These are phyloP conservation scores for Suhomyces yuchorum DNA, from an alignment of 1,139 yeast genomes.

Conservation along the genomic window DNA sequence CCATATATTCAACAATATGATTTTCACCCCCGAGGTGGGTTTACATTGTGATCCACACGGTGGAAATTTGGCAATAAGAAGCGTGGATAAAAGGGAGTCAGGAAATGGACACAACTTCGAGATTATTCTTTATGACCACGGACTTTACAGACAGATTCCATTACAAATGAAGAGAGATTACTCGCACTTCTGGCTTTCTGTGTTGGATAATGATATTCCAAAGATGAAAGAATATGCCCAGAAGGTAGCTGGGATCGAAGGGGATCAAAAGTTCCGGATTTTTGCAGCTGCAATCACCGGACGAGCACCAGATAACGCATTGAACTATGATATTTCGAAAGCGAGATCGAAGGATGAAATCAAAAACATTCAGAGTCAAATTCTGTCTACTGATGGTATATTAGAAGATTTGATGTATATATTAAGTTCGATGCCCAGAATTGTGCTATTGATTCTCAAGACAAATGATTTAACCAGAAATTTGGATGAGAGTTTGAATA, in stretches of 20 bases:
- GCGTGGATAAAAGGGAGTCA: conserved; percentile 29
- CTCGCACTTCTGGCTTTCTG: conserved; percentile 90
- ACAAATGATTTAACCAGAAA: conserved; percentile 92
- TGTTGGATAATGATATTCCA: conserved; percentile 67
- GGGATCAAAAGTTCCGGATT: conserved; percentile 71
- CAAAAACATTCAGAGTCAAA: conserved; percentile 61
- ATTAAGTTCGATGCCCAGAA: conserved; percentile 77
- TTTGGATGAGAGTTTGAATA: conserved; percentile 78
- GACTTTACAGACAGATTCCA: conserved; percentile 84
- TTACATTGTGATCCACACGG: conserved; percentile 99
- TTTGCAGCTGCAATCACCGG: conserved; percentile 97
- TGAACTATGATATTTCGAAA: conserved; percentile 52
- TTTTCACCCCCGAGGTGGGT: conserved; percentile 87
- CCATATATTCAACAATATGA: conserved; percentile 92
- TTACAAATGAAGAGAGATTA: conserved; percentile 76
- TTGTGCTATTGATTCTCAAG: conserved; percentile 81
- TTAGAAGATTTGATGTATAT: conserved; percentile 79
- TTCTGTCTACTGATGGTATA: conserved; percentile 59
- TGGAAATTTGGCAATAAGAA: conserved; percentile 85
- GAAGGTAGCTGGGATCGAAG: conserved; percentile 78
- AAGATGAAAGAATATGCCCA: conserved; percentile 74
- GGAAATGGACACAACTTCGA: conserved; percentile 76
- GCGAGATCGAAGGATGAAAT: conserved; percentile 57
- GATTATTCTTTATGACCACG: conserved; percentile 91
- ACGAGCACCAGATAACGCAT: conserved; percentile 51